phyloP scores from a whole-genome alignment of 495 filamentous ascomycete species.

The Haplographium delicatum region DNA sequence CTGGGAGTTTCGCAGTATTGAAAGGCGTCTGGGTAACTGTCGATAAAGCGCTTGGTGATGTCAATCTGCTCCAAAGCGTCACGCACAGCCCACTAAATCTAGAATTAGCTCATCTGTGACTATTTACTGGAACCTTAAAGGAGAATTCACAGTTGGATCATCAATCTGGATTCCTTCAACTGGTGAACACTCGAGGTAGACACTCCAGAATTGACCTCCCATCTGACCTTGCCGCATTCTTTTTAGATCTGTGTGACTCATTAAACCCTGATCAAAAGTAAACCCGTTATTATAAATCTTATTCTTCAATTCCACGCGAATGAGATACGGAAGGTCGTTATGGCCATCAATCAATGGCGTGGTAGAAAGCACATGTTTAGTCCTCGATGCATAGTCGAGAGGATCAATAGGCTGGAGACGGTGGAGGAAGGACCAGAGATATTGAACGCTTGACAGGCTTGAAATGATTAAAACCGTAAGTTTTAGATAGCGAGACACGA shows the following conservation, averaged over 20 bases:
- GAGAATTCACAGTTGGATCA: too few species aligned
- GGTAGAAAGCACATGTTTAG: neutral
- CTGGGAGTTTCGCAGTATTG: slow-evolving; percentile 21
- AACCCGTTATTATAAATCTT: slow-evolving; percentile 25
- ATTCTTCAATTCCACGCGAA: slow-evolving; percentile 29
- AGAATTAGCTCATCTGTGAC: too few species aligned
- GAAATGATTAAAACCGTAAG: too few species aligned
- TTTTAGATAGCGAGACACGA: too few species aligned
- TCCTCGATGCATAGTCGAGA: too few species aligned
- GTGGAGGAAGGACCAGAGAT: too few species aligned
- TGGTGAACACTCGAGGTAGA: slow-evolving; percentile 19
- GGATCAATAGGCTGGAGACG: too few species aligned
- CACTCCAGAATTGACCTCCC: slow-evolving; percentile 36
- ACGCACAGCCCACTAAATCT: slow-evolving; percentile 24
- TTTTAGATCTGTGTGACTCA: slow-evolving; percentile 24
- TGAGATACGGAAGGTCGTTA: slow-evolving; percentile 30
- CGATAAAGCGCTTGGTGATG: slow-evolving; percentile 26
- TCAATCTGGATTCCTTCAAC: too few species aligned
- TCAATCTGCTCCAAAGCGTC: slow-evolving; percentile 34
- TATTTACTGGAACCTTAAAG: too few species aligned
- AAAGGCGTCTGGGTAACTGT: slow-evolving; percentile 19
- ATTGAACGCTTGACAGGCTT: too few species aligned
- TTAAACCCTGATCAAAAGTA: neutral
- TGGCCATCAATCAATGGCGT: slow-evolving; percentile 29
- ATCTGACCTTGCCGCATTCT: slow-evolving; percentile 24